Conservation (phyloP, 2,329 filamentous ascomycete species). For the Huntiella bhutanensis region DNA sequence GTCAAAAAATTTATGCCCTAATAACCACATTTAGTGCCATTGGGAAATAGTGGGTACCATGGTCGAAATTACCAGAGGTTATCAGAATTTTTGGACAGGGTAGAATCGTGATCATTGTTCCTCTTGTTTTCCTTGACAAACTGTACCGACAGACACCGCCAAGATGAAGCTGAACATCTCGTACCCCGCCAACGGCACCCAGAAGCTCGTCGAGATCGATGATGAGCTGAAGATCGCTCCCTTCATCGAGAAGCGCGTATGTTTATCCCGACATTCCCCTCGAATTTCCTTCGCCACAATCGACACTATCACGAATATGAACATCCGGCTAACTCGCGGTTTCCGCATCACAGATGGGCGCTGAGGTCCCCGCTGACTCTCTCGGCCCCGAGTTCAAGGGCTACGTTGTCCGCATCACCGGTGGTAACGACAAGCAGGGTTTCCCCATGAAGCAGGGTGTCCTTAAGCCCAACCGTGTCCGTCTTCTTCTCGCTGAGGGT, state of each 20-base stretch:
- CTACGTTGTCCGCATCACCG: slow-evolving; percentile 98
- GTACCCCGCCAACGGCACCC: slow-evolving; percentile 98
- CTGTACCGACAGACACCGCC: slow-evolving; percentile 11
- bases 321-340: slow-evolving; percentile 14
- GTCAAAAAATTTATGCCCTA: slow-evolving; percentile 6
- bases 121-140: slow-evolving; percentile 8
- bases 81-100: slow-evolving; percentile 3
- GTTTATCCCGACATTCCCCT: slow-evolving; percentile 18
- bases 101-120: slow-evolving; percentile 2
- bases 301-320: slow-evolving; percentile 3
- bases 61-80: slow-evolving; percentile 1
- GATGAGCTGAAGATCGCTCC: slow-evolving; percentile 98
- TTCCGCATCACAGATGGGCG: slow-evolving; percentile 45
- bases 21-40: slow-evolving; percentile 7
- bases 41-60: slow-evolving; percentile 7
- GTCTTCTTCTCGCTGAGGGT: slow-evolving; percentile 83
- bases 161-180: slow-evolving; percentile 38
- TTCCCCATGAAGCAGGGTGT: slow-evolving; percentile 99
- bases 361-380: slow-evolving; percentile 81
- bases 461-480: slow-evolving; percentile 96
- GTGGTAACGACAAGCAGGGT: slow-evolving; percentile 99
- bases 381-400: slow-evolving; percentile 99
- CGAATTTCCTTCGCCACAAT: not conserved
- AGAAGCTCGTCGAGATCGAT: slow-evolving; percentile 97
- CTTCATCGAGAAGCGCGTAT: slow-evolving; percentile 95